Evolutionary conservation across 2,329 filamentous ascomycete genomes (phyloP).

Genomic region (Aphanoascus verrucosus): DNA sequence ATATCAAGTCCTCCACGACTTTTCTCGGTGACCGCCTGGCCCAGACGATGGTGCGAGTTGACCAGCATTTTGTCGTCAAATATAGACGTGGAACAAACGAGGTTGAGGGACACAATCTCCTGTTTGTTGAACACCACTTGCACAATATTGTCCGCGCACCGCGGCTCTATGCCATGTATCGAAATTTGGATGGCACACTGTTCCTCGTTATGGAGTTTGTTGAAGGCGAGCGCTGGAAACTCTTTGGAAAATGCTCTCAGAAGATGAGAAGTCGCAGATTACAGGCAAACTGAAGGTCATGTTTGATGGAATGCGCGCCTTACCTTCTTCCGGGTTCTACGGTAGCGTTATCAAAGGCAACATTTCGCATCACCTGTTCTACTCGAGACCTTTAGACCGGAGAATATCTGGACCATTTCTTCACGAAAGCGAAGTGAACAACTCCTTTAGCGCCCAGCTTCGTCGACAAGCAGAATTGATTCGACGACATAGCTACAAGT

Average conservation of each 20-base stretch:
- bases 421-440: constrained; percentile 19
- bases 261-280: constrained; percentile 2
- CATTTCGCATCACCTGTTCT: constrained; percentile 20
- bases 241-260: neutral
- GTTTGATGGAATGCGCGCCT: constrained; percentile 3
- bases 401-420: neutral
- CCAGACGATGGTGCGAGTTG: constrained; percentile 5
- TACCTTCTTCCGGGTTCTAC: constrained; percentile 18
- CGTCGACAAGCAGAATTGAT: constrained; percentile 15
- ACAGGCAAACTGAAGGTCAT: neutral
- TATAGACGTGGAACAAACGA: constrained; percentile 3
- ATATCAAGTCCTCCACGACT: neutral
- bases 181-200: constrained; percentile 1
- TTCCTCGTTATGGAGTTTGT: constrained; percentile 1
- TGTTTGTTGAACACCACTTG: constrained; percentile 7
- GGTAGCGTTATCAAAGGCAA: constrained; percentile 18
- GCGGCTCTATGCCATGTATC: constrained; percentile 8
- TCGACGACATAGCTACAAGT: constrained; percentile 16
- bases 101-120: constrained; percentile 4
- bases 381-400: constrained; percentile 15
- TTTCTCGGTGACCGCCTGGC: constrained; percentile 1
- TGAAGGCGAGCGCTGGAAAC: neutral
- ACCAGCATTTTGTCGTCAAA: constrained; percentile 1
- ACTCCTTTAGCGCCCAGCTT: constrained; percentile 17
- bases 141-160: constrained; percentile 3